phyloP scores from a whole-genome alignment of 768 basidiomycete genomes.

The Mycena pura region DNA sequence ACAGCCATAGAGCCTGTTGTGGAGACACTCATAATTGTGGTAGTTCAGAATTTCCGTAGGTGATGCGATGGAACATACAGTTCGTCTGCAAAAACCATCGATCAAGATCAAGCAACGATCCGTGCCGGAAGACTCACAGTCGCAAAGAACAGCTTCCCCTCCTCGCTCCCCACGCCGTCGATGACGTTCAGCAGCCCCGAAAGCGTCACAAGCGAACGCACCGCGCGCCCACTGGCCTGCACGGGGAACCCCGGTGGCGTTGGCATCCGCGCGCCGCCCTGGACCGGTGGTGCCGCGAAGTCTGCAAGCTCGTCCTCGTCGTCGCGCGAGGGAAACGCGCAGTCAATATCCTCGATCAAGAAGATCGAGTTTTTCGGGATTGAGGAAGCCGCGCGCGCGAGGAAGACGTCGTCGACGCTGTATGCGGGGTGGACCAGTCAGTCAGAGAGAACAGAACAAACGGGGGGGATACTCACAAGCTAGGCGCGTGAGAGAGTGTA shows the following conservation, averaged over 20 bases:
- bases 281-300: too few species aligned
- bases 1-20: too few species aligned
- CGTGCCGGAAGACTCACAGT: constrained; percentile 11
- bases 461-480: constrained; percentile 28
- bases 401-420: constrained; percentile 37
- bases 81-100: constrained; percentile 30
- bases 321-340: constrained; percentile 29
- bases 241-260: too few species aligned
- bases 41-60: too few species aligned
- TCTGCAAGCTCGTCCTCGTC: constrained; percentile 3
- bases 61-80: too few species aligned
- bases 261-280: background rate
- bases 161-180: constrained; percentile 43
- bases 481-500: constrained; percentile 46
- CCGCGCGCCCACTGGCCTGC: background rate
- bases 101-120: background rate
- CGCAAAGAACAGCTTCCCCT: constrained; percentile 36
- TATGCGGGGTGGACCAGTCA: background rate
- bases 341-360: constrained; percentile 29
- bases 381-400: constrained; percentile 29
- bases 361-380: constrained; percentile 37
- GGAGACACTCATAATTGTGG: too few species aligned
- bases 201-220: constrained; percentile 34
- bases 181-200: constrained; percentile 45
- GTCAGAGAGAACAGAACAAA: background rate